Evolutionary conservation across 2,329 filamentous ascomycete genomes (phyloP).

Genomic region (Fusarium cyanostomum): DNA sequence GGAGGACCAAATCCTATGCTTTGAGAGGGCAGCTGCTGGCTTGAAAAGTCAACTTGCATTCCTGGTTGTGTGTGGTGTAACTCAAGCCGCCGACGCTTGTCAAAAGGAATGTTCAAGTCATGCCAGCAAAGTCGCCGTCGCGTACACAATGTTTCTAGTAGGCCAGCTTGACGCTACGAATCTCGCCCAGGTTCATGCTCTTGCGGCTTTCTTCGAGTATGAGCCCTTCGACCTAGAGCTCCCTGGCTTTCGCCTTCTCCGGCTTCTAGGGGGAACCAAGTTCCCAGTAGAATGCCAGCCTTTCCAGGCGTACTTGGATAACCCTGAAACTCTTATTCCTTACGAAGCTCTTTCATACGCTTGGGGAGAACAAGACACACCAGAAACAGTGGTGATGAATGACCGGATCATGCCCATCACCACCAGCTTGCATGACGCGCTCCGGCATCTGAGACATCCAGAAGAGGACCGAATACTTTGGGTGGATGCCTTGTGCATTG

Average conservation of each 20-base stretch:
- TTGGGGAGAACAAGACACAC: not conserved
- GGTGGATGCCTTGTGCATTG: slow-evolving; percentile 18
- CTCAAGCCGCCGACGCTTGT: accelerated
- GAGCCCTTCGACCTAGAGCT: not conserved
- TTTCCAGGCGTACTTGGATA: not conserved
- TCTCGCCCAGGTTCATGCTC: accelerated
- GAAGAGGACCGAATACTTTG: not conserved
- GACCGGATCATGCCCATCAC: not conserved
- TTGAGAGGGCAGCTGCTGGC: not conserved
- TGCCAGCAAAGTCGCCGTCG: not conserved
- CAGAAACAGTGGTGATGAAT: not conserved
- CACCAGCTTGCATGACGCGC: not conserved
- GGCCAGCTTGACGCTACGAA: accelerated
- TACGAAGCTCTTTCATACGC: slow-evolving; percentile 18
- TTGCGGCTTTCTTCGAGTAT: not conserved
- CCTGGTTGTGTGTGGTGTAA: not conserved
- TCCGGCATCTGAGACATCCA: accelerated
- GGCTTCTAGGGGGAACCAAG: not conserved
- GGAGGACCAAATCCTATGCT: not conserved
- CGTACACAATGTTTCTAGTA: not conserved
- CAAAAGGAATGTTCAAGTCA: accelerated
- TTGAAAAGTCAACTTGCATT: not conserved
- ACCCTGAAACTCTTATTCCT: not conserved
- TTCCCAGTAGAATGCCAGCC: not conserved
- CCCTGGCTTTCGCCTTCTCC: not conserved